phyloP scores from a whole-genome alignment of 2,329 filamentous ascomycete species.

The Incumbomyces delicatus region DNA sequence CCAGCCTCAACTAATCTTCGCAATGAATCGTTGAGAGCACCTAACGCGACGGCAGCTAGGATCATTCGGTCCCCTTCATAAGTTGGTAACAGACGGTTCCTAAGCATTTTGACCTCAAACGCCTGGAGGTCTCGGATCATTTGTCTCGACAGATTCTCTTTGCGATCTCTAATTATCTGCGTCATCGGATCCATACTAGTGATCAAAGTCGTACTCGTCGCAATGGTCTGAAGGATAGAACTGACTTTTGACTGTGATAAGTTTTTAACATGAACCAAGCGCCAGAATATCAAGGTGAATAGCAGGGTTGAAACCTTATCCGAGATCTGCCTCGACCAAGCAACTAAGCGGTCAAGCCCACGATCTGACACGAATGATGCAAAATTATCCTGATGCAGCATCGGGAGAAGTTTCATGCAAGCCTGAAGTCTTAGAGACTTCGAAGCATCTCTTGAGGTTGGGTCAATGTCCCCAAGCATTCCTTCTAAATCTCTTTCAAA shows the following conservation, averaged over 20 bases:
- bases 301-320: constrained; percentile 35
- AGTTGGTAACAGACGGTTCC: not conserved
- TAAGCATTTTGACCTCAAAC: constrained; percentile 11
- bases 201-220: constrained; percentile 10
- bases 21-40: constrained; percentile 17
- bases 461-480: constrained; percentile 50
- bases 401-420: constrained; percentile 46
- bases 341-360: constrained; percentile 59
- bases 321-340: constrained; percentile 48
- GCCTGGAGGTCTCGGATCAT: constrained; percentile 12
- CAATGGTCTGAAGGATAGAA: constrained; percentile 10
- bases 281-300: constrained; percentile 13
- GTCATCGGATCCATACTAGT: constrained; percentile 10
- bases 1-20: constrained; percentile 11
- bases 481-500: constrained; percentile 47
- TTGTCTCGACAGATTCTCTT: constrained; percentile 17
- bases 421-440: constrained; percentile 38
- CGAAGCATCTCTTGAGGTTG: constrained; percentile 34
- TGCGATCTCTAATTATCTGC: constrained; percentile 15
- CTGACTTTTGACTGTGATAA: constrained; percentile 9
- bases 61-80: constrained; percentile 6
- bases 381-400: constrained; percentile 37
- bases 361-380: constrained; percentile 61
- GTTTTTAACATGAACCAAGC: constrained; percentile 8
- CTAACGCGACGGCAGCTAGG: constrained; percentile 3